phyloP scores from a whole-genome alignment of 2,329 filamentous ascomycete species.

The Penicillium thymicola region DNA sequence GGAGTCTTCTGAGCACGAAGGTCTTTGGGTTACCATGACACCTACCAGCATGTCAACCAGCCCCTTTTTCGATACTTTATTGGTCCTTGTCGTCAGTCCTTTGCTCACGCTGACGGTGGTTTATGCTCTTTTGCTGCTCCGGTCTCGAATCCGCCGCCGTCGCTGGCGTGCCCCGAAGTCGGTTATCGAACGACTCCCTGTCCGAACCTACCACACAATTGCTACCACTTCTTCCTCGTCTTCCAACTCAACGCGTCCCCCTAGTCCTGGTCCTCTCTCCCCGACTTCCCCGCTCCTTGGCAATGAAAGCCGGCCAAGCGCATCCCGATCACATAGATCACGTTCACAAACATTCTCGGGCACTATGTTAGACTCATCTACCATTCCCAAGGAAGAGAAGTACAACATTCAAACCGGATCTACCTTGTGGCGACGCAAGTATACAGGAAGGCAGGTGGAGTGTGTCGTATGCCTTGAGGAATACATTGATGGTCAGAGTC shows the following conservation, averaged over 20 bases:
- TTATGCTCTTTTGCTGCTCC: constrained; percentile 80
- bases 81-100: constrained; percentile 95
- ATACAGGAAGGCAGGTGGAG: constrained; percentile 69
- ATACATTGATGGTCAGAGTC: constrained; percentile 88
- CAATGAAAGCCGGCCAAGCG: constrained; percentile 30
- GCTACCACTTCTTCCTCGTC: constrained; percentile 58
- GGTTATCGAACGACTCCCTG: constrained; percentile 88
- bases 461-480: constrained; percentile 97
- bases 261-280: constrained; percentile 64
- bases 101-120: constrained; percentile 89
- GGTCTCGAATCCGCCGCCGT: constrained; percentile 81
- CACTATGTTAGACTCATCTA: constrained; percentile 22
- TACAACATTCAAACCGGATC: constrained; percentile 27
- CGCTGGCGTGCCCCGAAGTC: constrained; percentile 98
- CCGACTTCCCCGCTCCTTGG: constrained; percentile 74
- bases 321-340: constrained; percentile 30
- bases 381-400: constrained; percentile 47
- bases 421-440: constrained; percentile 52
- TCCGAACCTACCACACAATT: constrained; percentile 91
- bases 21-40: constrained; percentile 94
- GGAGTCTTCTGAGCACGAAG: constrained; percentile 59
- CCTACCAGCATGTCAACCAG: constrained; percentile 83
- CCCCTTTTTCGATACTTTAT: constrained; percentile 90
- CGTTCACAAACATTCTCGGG: constrained; percentile 40
- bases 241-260: constrained; percentile 54